Percentiles rank a stretch among this genome's conserved stretches.
These are phyloP conservation scores for Cadophora malorum DNA, from an alignment of 2,329 filamentous ascomycete genomes.

Conservation along the genomic window DNA sequence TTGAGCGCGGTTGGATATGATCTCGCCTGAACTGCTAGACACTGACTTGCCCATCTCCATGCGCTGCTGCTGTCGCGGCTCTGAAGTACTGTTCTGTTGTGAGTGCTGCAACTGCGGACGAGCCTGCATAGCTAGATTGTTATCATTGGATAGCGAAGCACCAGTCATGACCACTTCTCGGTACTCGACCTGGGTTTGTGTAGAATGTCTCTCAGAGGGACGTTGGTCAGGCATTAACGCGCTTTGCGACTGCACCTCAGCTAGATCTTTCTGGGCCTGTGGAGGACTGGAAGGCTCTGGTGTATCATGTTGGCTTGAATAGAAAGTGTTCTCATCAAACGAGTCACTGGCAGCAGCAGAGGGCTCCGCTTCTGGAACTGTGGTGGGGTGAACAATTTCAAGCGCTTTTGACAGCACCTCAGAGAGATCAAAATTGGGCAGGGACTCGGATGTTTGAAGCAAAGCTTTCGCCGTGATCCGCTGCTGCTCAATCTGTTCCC, in stretches of 20 bases:
- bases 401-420: constrained; percentile 76
- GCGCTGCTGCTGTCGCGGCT: constrained; percentile 1
- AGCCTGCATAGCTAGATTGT: constrained; percentile 36
- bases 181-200: constrained; percentile 35
- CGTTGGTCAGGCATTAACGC: constrained; percentile 35
- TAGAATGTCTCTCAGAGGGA: constrained; percentile 33
- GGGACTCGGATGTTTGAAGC: constrained; percentile 55
- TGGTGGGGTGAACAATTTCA: constrained; percentile 71
- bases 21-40: constrained; percentile 19
- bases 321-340: constrained; percentile 93
- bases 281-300: constrained; percentile 58
- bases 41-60: constrained; percentile 26
- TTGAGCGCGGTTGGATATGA: constrained; percentile 18
- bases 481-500: constrained; percentile 76
- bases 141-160: constrained; percentile 42
- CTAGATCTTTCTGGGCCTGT: constrained; percentile 38
- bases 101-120: constrained; percentile 27
- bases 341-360: constrained; percentile 74
- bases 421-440: constrained; percentile 71
- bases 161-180: constrained; percentile 40
- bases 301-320: constrained; percentile 92
- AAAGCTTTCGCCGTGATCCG: constrained; percentile 52
- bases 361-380: constrained; percentile 62
- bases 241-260: constrained; percentile 37
- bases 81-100: constrained; percentile 26